phyloP scores from a whole-genome alignment of 179 eudicot species.

The Beta corolliflora region DNA sequence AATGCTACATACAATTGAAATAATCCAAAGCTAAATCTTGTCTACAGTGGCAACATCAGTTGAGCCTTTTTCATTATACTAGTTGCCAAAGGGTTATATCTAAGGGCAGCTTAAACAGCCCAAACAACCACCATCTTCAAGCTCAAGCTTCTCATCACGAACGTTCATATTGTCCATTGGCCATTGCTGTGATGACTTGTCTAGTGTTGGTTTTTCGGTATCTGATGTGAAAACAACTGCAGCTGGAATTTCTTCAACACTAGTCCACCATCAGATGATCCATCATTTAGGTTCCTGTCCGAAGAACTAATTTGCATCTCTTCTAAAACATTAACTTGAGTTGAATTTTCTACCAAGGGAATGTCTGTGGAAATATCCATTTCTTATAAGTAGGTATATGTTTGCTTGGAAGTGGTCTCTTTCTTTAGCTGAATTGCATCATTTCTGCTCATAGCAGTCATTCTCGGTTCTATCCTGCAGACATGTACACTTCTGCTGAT shows the following conservation, averaged over 20 bases:
- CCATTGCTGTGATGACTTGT: conserved; percentile 18
- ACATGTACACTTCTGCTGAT: conserved; percentile 27
- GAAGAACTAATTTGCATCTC: conserved; percentile 37
- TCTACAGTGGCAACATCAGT: conserved; percentile 27
- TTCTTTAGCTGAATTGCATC: conserved; percentile 33
- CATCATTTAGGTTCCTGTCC: conserved; percentile 25
- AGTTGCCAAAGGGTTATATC: too few species aligned
- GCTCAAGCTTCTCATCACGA: conserved; percentile 26
- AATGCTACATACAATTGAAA: too few species aligned
- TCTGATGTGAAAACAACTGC: conserved; percentile 24
- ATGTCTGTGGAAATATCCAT: conserved; percentile 31
- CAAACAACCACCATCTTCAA: conserved; percentile 19
- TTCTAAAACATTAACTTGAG: conserved; percentile 32
- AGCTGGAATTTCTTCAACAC: conserved; percentile 14
- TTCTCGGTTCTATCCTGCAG: conserved; percentile 28
- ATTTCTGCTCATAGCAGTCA: conserved; percentile 23
- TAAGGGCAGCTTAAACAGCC: conserved; percentile 29
- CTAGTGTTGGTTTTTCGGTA: conserved; percentile 23
- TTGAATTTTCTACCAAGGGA: conserved; percentile 30
- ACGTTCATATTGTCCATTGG: conserved; percentile 26
- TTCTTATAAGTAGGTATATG: conserved; percentile 26
- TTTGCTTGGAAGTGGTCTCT: conserved; percentile 27
- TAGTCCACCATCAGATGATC: conserved; percentile 30
- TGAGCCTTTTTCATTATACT: conserved; percentile 28
- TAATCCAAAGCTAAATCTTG: conserved; percentile 15